A percentile compares a stretch with the other conserved stretches of the same genome.
phyloP scores from a whole-genome alignment of 2,329 filamentous ascomycete species.

The Cercospora nicotianae region DNA sequence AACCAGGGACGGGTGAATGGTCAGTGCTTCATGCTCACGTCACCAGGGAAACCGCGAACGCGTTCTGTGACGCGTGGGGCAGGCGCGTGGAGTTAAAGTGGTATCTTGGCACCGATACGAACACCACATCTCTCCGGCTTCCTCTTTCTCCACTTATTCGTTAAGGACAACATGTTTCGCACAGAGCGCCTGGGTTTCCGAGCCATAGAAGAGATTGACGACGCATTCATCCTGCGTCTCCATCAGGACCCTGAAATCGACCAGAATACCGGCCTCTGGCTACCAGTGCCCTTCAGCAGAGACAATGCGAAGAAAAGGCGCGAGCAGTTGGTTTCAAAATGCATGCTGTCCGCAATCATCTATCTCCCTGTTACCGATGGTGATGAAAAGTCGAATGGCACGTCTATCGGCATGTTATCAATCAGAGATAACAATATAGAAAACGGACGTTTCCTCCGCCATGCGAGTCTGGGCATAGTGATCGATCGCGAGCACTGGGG shows the following conservation, averaged over 20 bases:
- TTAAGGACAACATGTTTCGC: not conserved
- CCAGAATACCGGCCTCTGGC: not conserved
- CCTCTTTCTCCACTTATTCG: not conserved
- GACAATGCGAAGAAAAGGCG: not conserved
- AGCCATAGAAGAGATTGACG: not conserved
- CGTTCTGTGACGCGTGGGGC: not conserved
- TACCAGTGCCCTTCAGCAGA: not conserved
- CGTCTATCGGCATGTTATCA: not conserved
- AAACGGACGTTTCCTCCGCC: not conserved
- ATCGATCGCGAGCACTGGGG: not conserved
- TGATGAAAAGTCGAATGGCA: not conserved
- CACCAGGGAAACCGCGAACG: slow-evolving; percentile 5
- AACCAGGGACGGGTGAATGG: not conserved
- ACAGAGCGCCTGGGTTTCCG: not conserved
- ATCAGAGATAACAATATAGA: not conserved
- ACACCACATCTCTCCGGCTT: not conserved
- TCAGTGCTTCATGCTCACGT: slow-evolving; percentile 6
- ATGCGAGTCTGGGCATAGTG: not conserved
- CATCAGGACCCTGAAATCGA: not conserved
- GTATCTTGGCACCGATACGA: not conserved
- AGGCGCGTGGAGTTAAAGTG: not conserved
- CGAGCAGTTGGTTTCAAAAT: not conserved
- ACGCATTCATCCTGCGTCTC: not conserved
- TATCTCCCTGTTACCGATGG: not conserved
- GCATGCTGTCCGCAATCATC: not conserved